Conservation (phyloP, 192 early-diverging fungal species). For the Rhizophagus sp. region DNA sequence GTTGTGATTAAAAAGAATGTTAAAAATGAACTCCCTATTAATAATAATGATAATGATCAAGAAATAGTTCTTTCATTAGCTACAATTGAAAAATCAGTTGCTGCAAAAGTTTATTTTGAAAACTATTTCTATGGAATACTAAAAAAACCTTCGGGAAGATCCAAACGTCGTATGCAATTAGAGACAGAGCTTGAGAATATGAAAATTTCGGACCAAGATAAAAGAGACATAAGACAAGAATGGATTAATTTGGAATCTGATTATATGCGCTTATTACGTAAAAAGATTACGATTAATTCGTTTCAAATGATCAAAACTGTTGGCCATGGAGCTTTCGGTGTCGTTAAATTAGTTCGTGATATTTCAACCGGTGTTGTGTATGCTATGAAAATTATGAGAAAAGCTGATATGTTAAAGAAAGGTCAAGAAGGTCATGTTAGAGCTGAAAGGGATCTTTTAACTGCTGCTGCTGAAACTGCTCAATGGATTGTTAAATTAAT, state of each 20-base stretch:
- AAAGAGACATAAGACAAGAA: constrained; percentile 49
- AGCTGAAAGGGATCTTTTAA: constrained; percentile 74
- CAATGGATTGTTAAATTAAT: constrained; percentile 89
- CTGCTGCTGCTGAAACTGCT: constrained; percentile 51
- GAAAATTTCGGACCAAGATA: constrained; percentile 52
- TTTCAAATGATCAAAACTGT: constrained; percentile 75
- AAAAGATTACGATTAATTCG: constrained; percentile 43
- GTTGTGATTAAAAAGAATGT: neutral
- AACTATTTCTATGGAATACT: constrained; percentile 57
- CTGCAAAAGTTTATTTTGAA: constrained; percentile 64
- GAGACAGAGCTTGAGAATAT: constrained; percentile 51
- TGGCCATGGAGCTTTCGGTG: constrained; percentile 81
- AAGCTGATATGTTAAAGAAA: constrained; percentile 71
- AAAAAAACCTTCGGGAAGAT: constrained; percentile 48
- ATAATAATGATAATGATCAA: neutral
- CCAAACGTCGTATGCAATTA: constrained; percentile 50
- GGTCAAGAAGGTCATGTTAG: constrained; percentile 73
- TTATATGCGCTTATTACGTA: constrained; percentile 49
- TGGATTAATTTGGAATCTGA: constrained; percentile 55
- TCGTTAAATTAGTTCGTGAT: constrained; percentile 75
- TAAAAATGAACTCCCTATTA: neutral
- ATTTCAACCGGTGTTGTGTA: constrained; percentile 73
- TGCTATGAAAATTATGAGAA: constrained; percentile 81
- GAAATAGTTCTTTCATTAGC: constrained; percentile 39
- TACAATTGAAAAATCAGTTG: constrained; percentile 62